Evolutionary conservation across 2,329 filamentous ascomycete species (phyloP), one percentile per base, ranked within the genome.

Genomic region (Thermothelomyces thermophilus): DNA sequence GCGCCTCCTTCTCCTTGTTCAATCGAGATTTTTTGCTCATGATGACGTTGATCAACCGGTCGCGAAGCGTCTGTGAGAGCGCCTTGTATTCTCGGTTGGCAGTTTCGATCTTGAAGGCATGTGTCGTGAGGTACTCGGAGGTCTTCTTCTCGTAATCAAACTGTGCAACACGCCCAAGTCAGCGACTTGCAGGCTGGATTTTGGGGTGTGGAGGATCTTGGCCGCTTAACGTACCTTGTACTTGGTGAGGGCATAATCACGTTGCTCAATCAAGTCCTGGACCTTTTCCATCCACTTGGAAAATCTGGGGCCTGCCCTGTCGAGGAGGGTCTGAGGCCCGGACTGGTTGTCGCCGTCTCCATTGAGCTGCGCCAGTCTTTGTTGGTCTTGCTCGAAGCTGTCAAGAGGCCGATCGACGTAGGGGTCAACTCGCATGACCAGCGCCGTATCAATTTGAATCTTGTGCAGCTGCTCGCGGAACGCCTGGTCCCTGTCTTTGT

Each of bases 391-490:
- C 34, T 71, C 68, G 34, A 72, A 69, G 34, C 62, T 64, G 56
- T 76, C 73, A 3, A 72, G 65, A 1, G 71, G 70, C 17, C 69
- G 65, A 41, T 72, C 70, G 19, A 77, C 74, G 66, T 95, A 94
- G 1, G 87, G 86, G 62, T 95, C 86, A 46, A 93, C 87, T 59
- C 87, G 83, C 66, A 89, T 83, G 58, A 95, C 88, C 40, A 95
- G 77, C 51, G 80, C 87, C 70, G 90, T 90, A 67, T 95, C 90
- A 57, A 88, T 83, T 69, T 96, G 90, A n/a, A 96, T 82, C 58
- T 88, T 88, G 62, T 93, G 85, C 2, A 96, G 78, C 68, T 96
- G 89, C 58, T 93, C 87, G 55, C 90, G 83, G 68, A 95, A 97
- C 61, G 89, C 83, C 55, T 79, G 74, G 66, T 95, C 89, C 57